phyloP scores from a whole-genome alignment of 345 rosid species.

The Eucalyptus sideroxylon region DNA sequence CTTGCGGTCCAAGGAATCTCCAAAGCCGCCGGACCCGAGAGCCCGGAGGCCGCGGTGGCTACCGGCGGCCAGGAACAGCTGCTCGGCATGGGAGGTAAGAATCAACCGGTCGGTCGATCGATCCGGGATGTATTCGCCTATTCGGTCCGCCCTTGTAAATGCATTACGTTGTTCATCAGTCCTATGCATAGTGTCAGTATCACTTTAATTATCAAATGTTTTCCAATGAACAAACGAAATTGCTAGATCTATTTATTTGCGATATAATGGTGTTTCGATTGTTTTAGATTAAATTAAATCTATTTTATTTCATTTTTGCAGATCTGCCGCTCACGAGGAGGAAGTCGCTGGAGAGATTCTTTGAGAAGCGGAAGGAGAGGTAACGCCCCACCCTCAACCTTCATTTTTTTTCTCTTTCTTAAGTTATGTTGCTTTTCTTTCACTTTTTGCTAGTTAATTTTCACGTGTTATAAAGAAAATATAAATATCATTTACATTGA shows the following conservation, averaged over 20 bases:
- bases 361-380: conserved; percentile 94
- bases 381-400: not conserved
- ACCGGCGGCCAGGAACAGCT: conserved; percentile 20
- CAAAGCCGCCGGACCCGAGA: conserved; percentile 4
- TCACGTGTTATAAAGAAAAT: not conserved
- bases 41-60: not conserved
- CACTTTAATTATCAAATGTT: not conserved
- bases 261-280: not conserved
- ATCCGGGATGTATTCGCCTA: too few species aligned
- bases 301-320: not conserved
- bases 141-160: not conserved
- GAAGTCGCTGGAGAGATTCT: conserved; percentile 75
- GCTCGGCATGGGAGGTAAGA: conserved; percentile 45
- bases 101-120: not conserved
- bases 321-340: conserved; percentile 66
- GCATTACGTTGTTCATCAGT: not conserved
- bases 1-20: conserved; percentile 14
- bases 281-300: not conserved
- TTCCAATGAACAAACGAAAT: not conserved
- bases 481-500: not conserved
- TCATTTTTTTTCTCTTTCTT: not conserved
- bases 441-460: not conserved
- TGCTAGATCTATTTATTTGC: not conserved
- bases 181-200: not conserved
- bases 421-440: not conserved